Conservation (phyloP, 176 grass and related monocot genomes). For the Carex parvula region DNA sequence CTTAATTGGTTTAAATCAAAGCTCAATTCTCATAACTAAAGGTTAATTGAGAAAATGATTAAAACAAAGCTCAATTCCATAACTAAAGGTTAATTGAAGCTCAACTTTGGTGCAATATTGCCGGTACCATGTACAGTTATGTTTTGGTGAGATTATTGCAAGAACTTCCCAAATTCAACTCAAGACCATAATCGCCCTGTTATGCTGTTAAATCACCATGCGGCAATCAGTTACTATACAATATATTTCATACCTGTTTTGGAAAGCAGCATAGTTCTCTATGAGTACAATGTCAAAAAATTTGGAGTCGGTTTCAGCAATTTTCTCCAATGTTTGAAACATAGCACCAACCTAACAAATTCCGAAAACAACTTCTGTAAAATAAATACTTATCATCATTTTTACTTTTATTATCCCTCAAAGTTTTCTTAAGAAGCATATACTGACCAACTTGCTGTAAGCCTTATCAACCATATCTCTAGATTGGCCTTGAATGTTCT, state of each 20-base stretch:
- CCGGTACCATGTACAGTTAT: background rate
- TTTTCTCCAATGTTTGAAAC: conserved; percentile 91
- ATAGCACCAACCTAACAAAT: conserved; percentile 80
- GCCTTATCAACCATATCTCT: conserved; percentile 97
- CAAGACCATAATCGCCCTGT: background rate
- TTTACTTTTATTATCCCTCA: too few species aligned
- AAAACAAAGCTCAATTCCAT: background rate
- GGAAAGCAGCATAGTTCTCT: conserved; percentile 96
- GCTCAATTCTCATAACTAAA: background rate
- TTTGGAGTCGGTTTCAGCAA: conserved; percentile 81
- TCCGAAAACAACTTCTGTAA: conserved; percentile 18
- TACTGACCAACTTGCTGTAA: conserved; percentile 91
- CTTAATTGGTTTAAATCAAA: conserved; percentile 3
- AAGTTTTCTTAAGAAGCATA: too few species aligned
- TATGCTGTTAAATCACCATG: background rate
- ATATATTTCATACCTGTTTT: conserved; percentile 67
- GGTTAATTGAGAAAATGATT: conserved; percentile 2
- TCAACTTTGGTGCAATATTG: background rate
- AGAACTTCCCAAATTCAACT: background rate
- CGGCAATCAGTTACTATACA: background rate
- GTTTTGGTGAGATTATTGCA: background rate
- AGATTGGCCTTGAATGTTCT: conserved; percentile 95
- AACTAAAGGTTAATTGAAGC: background rate
- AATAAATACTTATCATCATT: background rate
- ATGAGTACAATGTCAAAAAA: conserved; percentile 80